phyloP scores from a whole-genome alignment of 257 asterid genomes.

The Solanum acaule region DNA sequence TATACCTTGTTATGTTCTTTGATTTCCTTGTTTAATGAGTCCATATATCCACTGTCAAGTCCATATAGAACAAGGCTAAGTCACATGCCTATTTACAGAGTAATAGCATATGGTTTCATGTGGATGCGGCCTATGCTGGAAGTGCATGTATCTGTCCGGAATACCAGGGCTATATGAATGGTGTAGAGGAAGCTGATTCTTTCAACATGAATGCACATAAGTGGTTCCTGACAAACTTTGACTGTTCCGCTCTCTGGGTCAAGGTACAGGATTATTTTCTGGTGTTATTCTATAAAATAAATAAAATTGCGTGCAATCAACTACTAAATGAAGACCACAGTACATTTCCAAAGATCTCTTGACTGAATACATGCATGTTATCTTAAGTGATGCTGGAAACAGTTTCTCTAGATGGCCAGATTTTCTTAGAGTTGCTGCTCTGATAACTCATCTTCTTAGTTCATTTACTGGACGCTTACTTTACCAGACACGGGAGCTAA shows the following conservation, averaged over 20 bases:
- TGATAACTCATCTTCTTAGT: neutral
- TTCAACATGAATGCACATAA: slow-evolving; percentile 97
- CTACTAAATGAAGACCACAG: neutral
- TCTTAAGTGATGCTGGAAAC: neutral
- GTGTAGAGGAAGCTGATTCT: slow-evolving; percentile 78
- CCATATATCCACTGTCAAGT: neutral
- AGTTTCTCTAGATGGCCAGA: neutral
- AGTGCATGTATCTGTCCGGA: slow-evolving; percentile 96
- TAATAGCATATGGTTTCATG: slow-evolving; percentile 78
- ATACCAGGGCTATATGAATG: slow-evolving; percentile 61
- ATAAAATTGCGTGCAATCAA: neutral
- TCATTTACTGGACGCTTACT: neutral
- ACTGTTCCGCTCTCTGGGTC: slow-evolving; percentile 93
- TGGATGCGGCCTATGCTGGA: slow-evolving; percentile 99
- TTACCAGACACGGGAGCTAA: neutral
- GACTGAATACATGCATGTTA: neutral
- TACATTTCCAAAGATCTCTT: neutral
- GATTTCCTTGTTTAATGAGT: neutral
- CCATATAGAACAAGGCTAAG: neutral
- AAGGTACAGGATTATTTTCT: slow-evolving; percentile 45
- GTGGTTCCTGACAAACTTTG: slow-evolving; percentile 96
- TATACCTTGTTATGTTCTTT: neutral
- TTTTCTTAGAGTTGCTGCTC: neutral
- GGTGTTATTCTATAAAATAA: neutral
- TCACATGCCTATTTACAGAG: slow-evolving; percentile 29